Base-by-base conservation (phyloP, 2,329 filamentous ascomycete species). In the Cercospora sp. region DNA sequence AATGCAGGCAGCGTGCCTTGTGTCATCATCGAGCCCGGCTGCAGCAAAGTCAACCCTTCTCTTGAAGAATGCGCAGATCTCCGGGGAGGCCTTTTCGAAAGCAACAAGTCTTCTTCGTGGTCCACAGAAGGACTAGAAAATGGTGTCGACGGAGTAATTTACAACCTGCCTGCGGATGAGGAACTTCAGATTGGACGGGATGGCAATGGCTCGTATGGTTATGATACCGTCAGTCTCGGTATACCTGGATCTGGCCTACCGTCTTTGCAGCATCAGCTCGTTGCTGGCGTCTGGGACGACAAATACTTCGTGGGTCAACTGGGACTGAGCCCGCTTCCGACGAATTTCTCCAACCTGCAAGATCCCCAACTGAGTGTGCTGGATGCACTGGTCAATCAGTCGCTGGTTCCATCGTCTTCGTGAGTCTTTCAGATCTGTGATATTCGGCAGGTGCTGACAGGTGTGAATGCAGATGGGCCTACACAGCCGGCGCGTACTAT, bases 401-500 rank as follows among this genome's bases (percentile, higher is more conserved):
- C 73, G 28, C 71, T 73, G 3, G 6, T 80, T 78, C 0, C 42
- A 2, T 48, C 42, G 10, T 4, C 42, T 10, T 48, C 18, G 42
- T 48, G 18, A 48, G 42, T 23, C 18, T 23, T 8, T 2, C 18
- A 13, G 9, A 48, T 23, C 9, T 48, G n/a, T 8, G 9, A 20
- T 20, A 2, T 12, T 48, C 42, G 42, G 7, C 42, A 20, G 42
- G 8, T 23, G 18, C 18, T 48, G 3, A 48, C 20, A 18, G 20
- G 5, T 23, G 42, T 20, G 18, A 1, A 18, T 48, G 42, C 42
- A 48, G 42, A 10, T 82, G 75, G 75, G 79, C 74, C 5, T 82
- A 82, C 66, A 81, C 79, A 3, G 81, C 81, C n/a, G 80, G 80
- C 10, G 76, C 79, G 6, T 42, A 60, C 3, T 77, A 78, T 64